Evolutionary conservation across 2,329 filamentous ascomycete genomes (phyloP).

Genomic region (Neurospora sp.): DNA sequence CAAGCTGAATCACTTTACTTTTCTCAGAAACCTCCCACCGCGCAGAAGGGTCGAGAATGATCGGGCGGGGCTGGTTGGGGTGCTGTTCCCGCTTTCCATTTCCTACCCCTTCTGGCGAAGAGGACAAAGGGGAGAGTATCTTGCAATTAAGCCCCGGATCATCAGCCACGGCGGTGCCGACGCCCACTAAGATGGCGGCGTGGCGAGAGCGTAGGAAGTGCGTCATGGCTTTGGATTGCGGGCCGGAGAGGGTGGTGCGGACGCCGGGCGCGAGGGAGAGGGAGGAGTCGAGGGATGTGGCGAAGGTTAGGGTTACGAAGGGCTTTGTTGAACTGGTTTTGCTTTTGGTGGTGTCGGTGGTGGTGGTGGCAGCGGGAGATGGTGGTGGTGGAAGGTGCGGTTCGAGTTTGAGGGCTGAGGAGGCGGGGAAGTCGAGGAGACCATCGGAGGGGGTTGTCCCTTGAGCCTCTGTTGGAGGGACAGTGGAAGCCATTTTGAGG

Average conservation of each 20-base stretch:
- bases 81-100: not conserved
- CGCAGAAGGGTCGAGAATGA: conserved; percentile 71
- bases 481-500: not conserved
- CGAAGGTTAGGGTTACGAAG: conserved; percentile 77
- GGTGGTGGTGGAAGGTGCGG: not conserved
- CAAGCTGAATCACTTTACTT: conserved; percentile 58
- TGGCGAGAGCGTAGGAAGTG: conserved; percentile 79
- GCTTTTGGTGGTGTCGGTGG: not conserved
- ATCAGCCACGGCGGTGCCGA: conserved; percentile 74
- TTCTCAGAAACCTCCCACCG: conserved; percentile 56
- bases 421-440: conserved; percentile 6
- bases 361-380: not conserved
- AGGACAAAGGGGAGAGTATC: not conserved
- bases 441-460: conserved; percentile 6
- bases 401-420: not conserved
- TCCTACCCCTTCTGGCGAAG: conserved; percentile 8
- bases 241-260: conserved; percentile 76
- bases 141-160: conserved; percentile 76
- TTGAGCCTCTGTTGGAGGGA: not conserved
- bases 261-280: conserved; percentile 67
- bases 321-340: conserved; percentile 17
- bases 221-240: conserved; percentile 82
- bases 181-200: conserved; percentile 76
- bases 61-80: conserved; percentile 59
- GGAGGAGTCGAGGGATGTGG: conserved; percentile 77